Evolutionary conservation across 1,139 yeast species (phyloP).

Genomic region (Yamadazyma mexicana): DNA sequence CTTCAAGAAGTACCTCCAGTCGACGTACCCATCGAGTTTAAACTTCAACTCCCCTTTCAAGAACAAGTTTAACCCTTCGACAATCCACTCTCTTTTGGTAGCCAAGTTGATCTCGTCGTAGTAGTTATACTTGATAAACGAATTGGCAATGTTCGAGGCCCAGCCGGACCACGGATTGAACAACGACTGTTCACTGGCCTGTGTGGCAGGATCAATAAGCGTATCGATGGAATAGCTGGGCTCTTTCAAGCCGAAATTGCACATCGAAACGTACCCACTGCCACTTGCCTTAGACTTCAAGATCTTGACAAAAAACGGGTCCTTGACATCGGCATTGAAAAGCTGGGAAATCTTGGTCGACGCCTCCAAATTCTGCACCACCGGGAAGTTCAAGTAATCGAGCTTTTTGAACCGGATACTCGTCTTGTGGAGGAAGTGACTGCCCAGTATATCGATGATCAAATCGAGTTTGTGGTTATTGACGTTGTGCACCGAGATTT

Average conservation of each 20-base stretch:
- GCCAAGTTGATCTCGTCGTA: slow-evolving; percentile 33
- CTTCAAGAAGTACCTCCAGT: slow-evolving; percentile 41
- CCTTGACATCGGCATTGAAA: slow-evolving; percentile 31
- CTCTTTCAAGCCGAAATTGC: slow-evolving; percentile 29
- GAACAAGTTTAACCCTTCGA: slow-evolving; percentile 32
- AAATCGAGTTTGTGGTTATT: slow-evolving; percentile 35
- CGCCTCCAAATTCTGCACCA: slow-evolving; percentile 20
- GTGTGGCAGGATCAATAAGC: slow-evolving; percentile 23
- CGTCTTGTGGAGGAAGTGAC: slow-evolving; percentile 37
- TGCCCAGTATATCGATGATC: slow-evolving; percentile 43
- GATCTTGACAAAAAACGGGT: slow-evolving; percentile 35
- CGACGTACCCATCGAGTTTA: slow-evolving; percentile 30
- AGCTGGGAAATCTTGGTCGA: slow-evolving; percentile 23
- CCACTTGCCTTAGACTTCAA: slow-evolving; percentile 38
- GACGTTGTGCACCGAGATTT: slow-evolving; percentile 23
- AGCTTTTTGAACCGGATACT: slow-evolving; percentile 29
- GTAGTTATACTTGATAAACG: slow-evolving; percentile 36
- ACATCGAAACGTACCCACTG: slow-evolving; percentile 38
- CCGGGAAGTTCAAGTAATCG: slow-evolving; percentile 35
- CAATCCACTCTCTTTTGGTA: slow-evolving; percentile 30
- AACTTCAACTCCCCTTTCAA: slow-evolving; percentile 30
- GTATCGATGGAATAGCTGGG: slow-evolving; percentile 40
- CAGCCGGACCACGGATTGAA: slow-evolving; percentile 39
- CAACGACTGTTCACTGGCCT: slow-evolving; percentile 16
- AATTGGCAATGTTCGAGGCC: slow-evolving; percentile 31